Evolutionary conservation across 768 basidiomycete species (phyloP).

Genomic region (Termitomyces bulborhizus): DNA sequence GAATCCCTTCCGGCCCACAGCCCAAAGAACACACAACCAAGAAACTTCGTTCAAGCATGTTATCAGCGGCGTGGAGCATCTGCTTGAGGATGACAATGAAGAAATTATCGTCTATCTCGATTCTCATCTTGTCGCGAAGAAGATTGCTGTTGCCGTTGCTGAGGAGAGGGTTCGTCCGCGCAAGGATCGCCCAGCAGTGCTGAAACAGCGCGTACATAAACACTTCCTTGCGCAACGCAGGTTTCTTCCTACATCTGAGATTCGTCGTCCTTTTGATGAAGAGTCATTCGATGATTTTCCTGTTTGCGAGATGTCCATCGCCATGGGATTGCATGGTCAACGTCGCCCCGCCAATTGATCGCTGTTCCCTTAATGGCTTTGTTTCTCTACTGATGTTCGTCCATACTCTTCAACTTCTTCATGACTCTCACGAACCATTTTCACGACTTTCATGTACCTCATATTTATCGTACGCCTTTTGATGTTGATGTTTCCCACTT

Average conservation of each 20-base stretch:
- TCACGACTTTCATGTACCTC: not conserved
- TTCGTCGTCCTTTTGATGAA: not conserved
- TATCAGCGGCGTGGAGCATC: not conserved
- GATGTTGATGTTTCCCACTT: not conserved
- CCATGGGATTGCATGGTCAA: constrained; percentile 11
- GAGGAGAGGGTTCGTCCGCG: not conserved
- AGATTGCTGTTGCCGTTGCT: not conserved
- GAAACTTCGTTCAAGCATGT: not conserved
- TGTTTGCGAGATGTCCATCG: constrained; percentile 14
- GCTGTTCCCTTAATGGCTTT: not conserved
- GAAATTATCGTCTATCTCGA: constrained; percentile 1
- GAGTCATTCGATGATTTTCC: constrained; percentile 9
- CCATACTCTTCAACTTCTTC: not conserved
- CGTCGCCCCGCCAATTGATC: not conserved
- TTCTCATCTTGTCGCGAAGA: not conserved
- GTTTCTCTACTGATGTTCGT: not conserved
- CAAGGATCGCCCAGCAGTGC: not conserved
- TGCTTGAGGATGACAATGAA: constrained; percentile 2
- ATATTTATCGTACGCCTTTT: not conserved
- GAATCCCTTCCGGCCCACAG: not conserved
- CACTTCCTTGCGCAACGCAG: not conserved
- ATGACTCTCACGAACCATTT: not conserved
- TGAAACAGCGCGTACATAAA: not conserved
- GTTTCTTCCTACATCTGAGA: not conserved
- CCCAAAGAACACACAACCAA: not conserved